phyloP scores from a whole-genome alignment of 169 alveolate genomes.

The Eimeria falciformis region DNA sequence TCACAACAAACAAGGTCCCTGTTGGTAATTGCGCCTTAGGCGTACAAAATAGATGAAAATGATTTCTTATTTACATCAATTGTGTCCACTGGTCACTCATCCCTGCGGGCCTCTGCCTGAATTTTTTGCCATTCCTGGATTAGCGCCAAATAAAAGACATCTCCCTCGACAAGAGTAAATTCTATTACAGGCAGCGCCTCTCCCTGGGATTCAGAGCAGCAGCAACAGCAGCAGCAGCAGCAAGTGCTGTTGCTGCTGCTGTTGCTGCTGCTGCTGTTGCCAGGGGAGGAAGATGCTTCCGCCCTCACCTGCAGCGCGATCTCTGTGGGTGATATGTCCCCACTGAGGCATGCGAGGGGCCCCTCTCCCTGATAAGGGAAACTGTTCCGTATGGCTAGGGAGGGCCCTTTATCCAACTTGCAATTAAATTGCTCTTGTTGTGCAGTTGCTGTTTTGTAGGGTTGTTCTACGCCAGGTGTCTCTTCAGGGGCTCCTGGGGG shows the following conservation, averaged over 20 bases:
- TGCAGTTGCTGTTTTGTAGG: not conserved
- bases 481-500: not conserved
- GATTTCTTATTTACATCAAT: too few species aligned
- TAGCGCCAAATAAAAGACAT: constrained; percentile 15
- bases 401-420: not conserved
- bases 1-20: too few species aligned
- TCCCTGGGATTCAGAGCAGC: not conserved
- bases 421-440: not conserved
- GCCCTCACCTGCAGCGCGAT: too few species aligned
- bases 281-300: not conserved
- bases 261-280: not conserved
- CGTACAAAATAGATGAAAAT: too few species aligned
- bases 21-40: too few species aligned
- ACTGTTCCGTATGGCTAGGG: not conserved
- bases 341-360: not conserved
- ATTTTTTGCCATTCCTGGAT: not conserved
- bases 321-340: too few species aligned
- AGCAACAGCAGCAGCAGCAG: not conserved
- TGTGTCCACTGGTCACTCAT: too few species aligned
- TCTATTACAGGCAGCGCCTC: constrained; percentile 1
- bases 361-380: not conserved
- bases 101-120: not conserved
- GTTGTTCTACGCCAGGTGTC: not conserved
- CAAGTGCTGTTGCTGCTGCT: not conserved
- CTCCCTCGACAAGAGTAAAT: not conserved